A percentile compares a stretch with the other conserved stretches of the same genome.
phyloP scores from a whole-genome alignment of 148 eudicot genomes.

The Rheum nobile region DNA sequence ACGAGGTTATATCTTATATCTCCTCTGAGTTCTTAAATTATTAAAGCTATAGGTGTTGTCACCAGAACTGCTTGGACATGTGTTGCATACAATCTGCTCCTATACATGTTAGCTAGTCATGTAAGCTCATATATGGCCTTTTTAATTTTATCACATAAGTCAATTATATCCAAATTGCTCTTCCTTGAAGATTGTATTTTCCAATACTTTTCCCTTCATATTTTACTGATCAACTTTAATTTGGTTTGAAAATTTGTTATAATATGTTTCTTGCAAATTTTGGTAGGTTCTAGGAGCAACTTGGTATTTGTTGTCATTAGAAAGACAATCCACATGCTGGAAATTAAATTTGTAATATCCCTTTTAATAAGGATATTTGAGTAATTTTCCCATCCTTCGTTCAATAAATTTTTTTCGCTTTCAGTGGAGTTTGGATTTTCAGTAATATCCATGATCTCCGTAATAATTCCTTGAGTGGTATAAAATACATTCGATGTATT shows the following conservation, averaged over 20 bases:
- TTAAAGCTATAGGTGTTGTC: conserved; percentile 43
- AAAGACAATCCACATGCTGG: conserved; percentile 57
- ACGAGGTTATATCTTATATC: conserved; percentile 37
- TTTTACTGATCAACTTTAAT: not conserved
- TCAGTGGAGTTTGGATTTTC: too few relatives aligned
- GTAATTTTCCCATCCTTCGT: too few relatives aligned
- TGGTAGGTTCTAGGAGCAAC: conserved; percentile 53
- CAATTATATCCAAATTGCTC: not conserved
- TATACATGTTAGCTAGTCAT: conserved; percentile 49
- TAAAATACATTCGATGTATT: too few relatives aligned
- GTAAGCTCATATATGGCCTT: conserved; percentile 23
- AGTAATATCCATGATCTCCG: too few relatives aligned
- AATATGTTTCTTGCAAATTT: not conserved
- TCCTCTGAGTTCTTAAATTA: conserved; percentile 42
- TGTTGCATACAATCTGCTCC: conserved; percentile 54
- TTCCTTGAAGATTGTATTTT: not conserved
- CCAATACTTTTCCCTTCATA: not conserved
- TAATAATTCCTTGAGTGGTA: too few relatives aligned
- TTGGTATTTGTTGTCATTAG: conserved; percentile 57
- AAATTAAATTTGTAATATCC: too few relatives aligned
- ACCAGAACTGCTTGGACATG: conserved; percentile 57
- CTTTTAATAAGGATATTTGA: too few relatives aligned
- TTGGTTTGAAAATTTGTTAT: not conserved
- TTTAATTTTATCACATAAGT: not conserved
- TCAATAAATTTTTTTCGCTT: too few relatives aligned